A percentile compares a stretch with the other conserved stretches of the same genome.
Evolutionary conservation across 441 rosid species (phyloP).

Genomic region (Mallotus japonicus): DNA sequence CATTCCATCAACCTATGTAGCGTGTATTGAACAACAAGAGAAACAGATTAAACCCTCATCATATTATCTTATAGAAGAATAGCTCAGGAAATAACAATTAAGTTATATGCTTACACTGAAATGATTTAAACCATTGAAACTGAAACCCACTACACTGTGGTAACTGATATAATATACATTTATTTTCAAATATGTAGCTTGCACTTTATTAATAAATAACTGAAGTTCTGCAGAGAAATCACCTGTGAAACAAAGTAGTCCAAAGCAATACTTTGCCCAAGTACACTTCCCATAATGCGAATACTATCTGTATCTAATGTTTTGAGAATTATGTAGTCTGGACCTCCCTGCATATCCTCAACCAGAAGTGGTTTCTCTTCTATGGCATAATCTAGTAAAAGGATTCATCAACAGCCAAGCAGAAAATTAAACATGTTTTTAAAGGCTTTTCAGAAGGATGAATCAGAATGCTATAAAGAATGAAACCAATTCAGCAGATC

Average conservation of each 20-base stretch:
- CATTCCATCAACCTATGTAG: constrained; percentile 78
- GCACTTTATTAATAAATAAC: neutral
- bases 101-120: neutral
- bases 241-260: constrained; percentile 97
- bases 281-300: constrained; percentile 87
- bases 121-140: constrained; percentile 1
- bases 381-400: constrained; percentile 70
- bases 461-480: neutral
- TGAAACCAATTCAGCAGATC: neutral
- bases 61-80: constrained; percentile 6
- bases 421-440: constrained; percentile 21
- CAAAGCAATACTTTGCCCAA: constrained; percentile 91
- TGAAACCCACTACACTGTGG: neutral
- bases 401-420: constrained; percentile 14
- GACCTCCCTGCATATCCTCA: constrained; percentile 84
- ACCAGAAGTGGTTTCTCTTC: constrained; percentile 71
- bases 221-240: constrained; percentile 16
- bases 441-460: neutral
- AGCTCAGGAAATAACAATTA: constrained; percentile 1
- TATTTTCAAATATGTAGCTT: neutral
- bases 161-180: neutral
- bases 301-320: constrained; percentile 76
- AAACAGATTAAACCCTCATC: neutral
- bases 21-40: constrained; percentile 19
- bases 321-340: constrained; percentile 71